phyloP scores from a whole-genome alignment of 108 stramenopile genomes.

The Nitzschia sp. region DNA sequence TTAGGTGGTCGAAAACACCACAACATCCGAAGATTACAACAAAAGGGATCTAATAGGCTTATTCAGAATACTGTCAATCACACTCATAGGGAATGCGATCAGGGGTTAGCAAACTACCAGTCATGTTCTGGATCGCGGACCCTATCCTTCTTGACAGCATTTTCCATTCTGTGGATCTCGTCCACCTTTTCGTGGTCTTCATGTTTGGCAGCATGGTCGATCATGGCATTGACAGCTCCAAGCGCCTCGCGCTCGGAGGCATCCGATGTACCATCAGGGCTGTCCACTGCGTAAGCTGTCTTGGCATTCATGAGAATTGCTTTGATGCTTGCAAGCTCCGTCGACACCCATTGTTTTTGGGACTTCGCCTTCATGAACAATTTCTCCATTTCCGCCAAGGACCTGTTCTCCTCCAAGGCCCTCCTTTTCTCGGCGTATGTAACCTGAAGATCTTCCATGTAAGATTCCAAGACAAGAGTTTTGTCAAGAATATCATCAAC shows the following conservation, averaged over 20 bases:
- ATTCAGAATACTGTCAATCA: no score
- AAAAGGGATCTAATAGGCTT: no score
- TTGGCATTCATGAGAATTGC: slow-evolving; percentile 1
- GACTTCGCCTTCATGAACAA: slow-evolving; percentile 11
- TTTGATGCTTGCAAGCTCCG: slow-evolving; percentile 8
- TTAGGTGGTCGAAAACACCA: no score
- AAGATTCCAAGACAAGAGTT: slow-evolving; percentile 17
- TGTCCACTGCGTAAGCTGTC: slow-evolving; percentile 8
- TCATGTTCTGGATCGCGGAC: neutral
- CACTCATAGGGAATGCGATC: no score
- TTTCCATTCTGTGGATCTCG: neutral
- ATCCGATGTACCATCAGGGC: slow-evolving; percentile 23
- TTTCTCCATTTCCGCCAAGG: slow-evolving; percentile 15
- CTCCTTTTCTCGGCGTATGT: slow-evolving; percentile 9
- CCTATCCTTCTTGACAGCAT: slow-evolving; percentile 3
- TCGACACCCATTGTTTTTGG: slow-evolving; percentile 12
- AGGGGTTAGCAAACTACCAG: neutral
- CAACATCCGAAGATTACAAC: no score
- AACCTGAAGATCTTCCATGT: slow-evolving; percentile 18
- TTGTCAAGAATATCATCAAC: slow-evolving; percentile 32
- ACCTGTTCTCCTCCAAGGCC: neutral
- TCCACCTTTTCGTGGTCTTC: neutral
- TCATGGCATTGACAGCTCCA: neutral
- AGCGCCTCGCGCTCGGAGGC: neutral
- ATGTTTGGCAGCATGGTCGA: neutral